Base-by-base conservation (phyloP, 768 basidiomycete genomes). In the Agaricus blazei region DNA sequence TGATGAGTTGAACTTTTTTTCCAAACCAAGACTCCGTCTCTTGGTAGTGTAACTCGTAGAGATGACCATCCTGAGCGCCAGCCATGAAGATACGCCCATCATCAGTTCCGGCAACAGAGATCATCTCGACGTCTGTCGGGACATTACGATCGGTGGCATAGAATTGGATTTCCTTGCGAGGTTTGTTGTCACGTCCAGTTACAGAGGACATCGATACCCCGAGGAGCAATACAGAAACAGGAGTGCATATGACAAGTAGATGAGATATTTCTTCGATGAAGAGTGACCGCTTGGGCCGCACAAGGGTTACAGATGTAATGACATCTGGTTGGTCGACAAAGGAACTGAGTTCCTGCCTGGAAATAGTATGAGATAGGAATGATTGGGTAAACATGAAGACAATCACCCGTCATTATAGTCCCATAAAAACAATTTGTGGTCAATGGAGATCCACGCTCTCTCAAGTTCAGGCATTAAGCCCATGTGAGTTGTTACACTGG, bases 381-480 rank as follows among this genome's bases (percentile, higher is more conserved):
- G n/a, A 15, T 40, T 45, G 27, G 40, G 23, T 14, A 23, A 23
- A 34, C 38, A 41, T 40, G 34, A 29, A 48, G 12, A 38, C 11
- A 29, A 9, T 37, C 61, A 96, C 95, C 93, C 92, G 62, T 96
- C 90, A 36, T 85, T 74, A 67, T 97, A 99, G 69, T 99, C 93
- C 97, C 97, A 98, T 24, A 99, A 74, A 64, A 97, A 91, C 34
- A 99, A 76, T 63, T 92, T 91, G 68, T 94, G 86, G 72, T 98
- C 93, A 56, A 96, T 88, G 9, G 92, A 88, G 60, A 98, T 88
- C 93, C 94, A 99, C 0, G 90, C 94, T 45, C 93, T 82, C 62
- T 96, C 93, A 58, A 98, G 90, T 63, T 95, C 90, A 26, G 93
- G 86, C 66, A 98, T 81, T 51, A 99, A 71, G 9, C 95, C 95